A percentile compares a stretch with the other conserved stretches of the same genome.
Conservation (phyloP, 257 asterid genomes). For the Rehmannia glutinosa region DNA sequence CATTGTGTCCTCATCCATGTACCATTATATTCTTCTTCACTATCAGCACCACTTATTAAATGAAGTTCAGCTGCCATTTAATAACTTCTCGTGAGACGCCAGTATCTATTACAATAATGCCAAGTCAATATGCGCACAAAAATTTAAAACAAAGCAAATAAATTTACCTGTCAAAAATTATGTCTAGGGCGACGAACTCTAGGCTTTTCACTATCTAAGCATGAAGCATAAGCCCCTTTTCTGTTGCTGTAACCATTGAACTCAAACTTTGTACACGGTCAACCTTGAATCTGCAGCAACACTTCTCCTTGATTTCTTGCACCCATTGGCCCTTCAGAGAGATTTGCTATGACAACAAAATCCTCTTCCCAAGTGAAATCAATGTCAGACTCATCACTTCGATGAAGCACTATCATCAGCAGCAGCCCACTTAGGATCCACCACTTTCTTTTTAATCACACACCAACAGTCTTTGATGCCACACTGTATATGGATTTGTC, state of each 20-base stretch:
- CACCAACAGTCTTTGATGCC: slow-evolving; percentile 50
- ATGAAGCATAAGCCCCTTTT: not conserved
- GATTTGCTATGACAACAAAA: slow-evolving; percentile 65
- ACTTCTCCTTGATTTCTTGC: slow-evolving; percentile 29
- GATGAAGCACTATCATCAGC: slow-evolving; percentile 57
- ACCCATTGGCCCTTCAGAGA: slow-evolving; percentile 41
- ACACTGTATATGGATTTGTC: slow-evolving; percentile 45
- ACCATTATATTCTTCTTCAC: slow-evolving; percentile 48
- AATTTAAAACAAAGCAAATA: not conserved
- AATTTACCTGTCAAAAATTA: slow-evolving; percentile 75
- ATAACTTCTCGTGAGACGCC: too few species aligned
- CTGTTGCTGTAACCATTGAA: too few species aligned
- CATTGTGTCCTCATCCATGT: slow-evolving; percentile 38
- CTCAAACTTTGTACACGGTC: too few species aligned
- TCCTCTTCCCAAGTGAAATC: slow-evolving; percentile 94
- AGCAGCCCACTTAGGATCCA: slow-evolving; percentile 78
- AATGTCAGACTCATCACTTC: slow-evolving; percentile 53
- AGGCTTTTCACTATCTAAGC: slow-evolving; percentile 25
- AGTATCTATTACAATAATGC: too few species aligned
- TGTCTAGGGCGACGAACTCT: slow-evolving; percentile 68
- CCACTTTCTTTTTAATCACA: slow-evolving; percentile 51
- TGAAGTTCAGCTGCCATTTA: slow-evolving; percentile 76
- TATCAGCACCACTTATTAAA: slow-evolving; percentile 66
- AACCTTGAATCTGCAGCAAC: slow-evolving; percentile 12
- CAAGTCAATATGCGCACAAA: too few species aligned